These are phyloP conservation scores for Plasmodium vinckei DNA, from an alignment of 169 alveolate species.

Conservation along the genomic window DNA sequence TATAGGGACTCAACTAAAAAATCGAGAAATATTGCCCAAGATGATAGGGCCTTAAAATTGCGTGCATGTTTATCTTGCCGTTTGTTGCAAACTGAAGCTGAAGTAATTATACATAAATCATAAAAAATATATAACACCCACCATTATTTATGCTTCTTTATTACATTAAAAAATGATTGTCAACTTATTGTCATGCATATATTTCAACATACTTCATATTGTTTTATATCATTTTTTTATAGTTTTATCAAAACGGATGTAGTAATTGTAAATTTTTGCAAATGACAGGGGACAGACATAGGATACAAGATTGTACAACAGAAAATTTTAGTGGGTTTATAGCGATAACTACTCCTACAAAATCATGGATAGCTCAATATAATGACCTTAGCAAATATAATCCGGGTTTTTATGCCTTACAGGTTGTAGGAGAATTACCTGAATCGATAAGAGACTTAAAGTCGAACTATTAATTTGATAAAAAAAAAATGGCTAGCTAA, in stretches of 20 bases:
- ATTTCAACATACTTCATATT: too few species aligned
- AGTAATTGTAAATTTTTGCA: conserved; percentile 89
- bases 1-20: conserved; percentile 41
- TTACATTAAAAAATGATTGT: too few species aligned
- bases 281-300: conserved; percentile 90
- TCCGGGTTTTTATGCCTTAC: conserved; percentile 93
- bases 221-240: conserved; percentile 1
- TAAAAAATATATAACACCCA: too few species aligned
- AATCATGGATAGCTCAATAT: conserved; percentile 92
- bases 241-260: conserved; percentile 92
- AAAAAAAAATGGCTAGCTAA: not conserved
- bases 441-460: conserved; percentile 80
- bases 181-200: too few species aligned
- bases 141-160: too few species aligned
- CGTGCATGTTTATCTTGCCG: conserved; percentile 91
- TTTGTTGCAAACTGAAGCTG: conserved; percentile 87
- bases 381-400: conserved; percentile 84
- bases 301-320: conserved; percentile 90
- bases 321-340: conserved; percentile 88
- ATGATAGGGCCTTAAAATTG: conserved; percentile 77
- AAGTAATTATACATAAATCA: conserved; percentile 66
- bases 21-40: conserved; percentile 11
- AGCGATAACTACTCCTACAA: conserved; percentile 88
- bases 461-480: conserved; percentile 23
- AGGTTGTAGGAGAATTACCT: conserved; percentile 90